These are phyloP conservation scores for Torulaspora indica DNA, from an alignment of 805 yeast species.

Conservation along the genomic window DNA sequence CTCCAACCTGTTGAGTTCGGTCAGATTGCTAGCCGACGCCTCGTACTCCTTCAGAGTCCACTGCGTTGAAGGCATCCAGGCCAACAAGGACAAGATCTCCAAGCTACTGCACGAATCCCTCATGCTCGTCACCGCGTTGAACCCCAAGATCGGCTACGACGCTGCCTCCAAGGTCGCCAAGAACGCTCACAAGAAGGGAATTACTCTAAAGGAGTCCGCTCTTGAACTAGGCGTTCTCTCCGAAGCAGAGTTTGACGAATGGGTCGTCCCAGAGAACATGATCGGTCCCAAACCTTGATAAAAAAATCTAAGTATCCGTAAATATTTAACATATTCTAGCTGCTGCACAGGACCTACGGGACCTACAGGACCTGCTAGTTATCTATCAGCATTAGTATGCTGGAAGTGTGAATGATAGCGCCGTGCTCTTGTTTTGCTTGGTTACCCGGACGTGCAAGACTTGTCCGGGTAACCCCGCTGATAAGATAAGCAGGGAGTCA, in stretches of 20 bases:
- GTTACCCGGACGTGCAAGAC: conserved; percentile 1
- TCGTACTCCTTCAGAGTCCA: conserved; percentile 82
- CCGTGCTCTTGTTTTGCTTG: neutral
- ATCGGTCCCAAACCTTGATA: conserved; percentile 69
- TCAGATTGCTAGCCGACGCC: conserved; percentile 88
- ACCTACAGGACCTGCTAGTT: too few relatives aligned
- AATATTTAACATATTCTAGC: too few relatives aligned
- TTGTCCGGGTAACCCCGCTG: neutral
- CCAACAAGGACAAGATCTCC: conserved; percentile 81
- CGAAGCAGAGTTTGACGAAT: conserved; percentile 84
- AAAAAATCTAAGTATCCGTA: too few relatives aligned
- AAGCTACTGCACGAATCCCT: conserved; percentile 89
- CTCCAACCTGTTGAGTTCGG: conserved; percentile 79
- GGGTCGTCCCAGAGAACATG: conserved; percentile 98
- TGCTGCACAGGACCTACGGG: too few relatives aligned
- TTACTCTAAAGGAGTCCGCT: conserved; percentile 92
- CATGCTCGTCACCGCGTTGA: conserved; percentile 97
- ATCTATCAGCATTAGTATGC: too few relatives aligned
- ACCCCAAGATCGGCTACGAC: conserved; percentile 98
- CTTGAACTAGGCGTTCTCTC: conserved; percentile 82
- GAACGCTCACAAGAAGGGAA: conserved; percentile 96
- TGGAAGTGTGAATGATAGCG: neutral
- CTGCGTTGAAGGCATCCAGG: conserved; percentile 92
- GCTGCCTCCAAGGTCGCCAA: conserved; percentile 96
- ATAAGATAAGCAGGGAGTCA: conserved; percentile 3